Base-by-base conservation (phyloP, 345 rosid species). In the Lepidium africanum region DNA sequence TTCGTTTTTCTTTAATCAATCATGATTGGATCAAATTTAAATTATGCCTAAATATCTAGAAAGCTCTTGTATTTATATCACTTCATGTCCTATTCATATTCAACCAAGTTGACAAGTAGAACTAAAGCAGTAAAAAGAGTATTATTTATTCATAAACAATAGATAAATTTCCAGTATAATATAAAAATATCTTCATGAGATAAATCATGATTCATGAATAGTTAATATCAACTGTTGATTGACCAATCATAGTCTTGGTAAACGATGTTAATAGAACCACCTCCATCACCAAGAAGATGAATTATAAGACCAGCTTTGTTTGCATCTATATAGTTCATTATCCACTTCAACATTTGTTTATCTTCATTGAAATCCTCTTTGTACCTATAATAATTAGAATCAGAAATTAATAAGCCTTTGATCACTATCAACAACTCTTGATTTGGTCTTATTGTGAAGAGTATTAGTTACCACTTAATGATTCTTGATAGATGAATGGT, bases 221-320 rank as follows among this genome's bases (percentile, higher is more conserved):
- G 5, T 37, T 16, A 14, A 37, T 39, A 39, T 76, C 51, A 83
- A 10, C 72, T 79, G 78, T 88, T 90, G 33, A 85, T 71, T 51
- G 96, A 83, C 97, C 96, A 88, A 59, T 90, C 95, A 62, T 82
- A 94, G 25, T 85, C 72, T 61, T 84, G 95, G 77, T 88, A 90
- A 7, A 81, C 81, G 25, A 88, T 74, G 38, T 77, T 67, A 48
- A 93, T 47, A 27, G 43, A 60, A 9, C 90, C 81, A n/a, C 90
- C 80, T 7, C 87, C 91, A 65, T 87, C 95, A 53, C 76, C 73
- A 62, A 86, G 66, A 27, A 93, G 87, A 81, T 88, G 94, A 0
- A 86, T 88, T 70, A 88, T 74, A 50, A 87, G 88, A 37, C 97
- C 92, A 5, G 92, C 79, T 59, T 78, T 82, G 0, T 77, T 85